phyloP scores from a whole-genome alignment of 306 rosid species.

The Herpetospermum pedunculosum region DNA sequence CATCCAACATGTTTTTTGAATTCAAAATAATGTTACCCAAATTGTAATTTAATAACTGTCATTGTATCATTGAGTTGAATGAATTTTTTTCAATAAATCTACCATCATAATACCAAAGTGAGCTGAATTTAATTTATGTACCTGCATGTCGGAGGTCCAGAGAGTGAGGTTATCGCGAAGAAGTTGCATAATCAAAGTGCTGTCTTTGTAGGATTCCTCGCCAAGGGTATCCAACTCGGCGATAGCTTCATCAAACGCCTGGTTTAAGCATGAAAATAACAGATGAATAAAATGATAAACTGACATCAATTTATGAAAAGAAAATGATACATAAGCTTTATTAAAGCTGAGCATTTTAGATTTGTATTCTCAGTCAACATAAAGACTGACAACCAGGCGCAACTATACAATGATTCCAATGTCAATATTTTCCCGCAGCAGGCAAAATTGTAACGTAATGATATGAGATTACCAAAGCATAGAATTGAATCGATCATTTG shows the following conservation, averaged over 20 bases:
- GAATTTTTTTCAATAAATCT: not conserved
- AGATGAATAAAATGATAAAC: not conserved
- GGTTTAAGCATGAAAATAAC: not conserved
- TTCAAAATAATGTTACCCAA: not conserved
- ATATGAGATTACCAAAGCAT: not conserved
- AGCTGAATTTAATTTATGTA: slow-evolving; percentile 10
- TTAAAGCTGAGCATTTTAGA: not conserved
- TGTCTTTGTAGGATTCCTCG: slow-evolving; percentile 98
- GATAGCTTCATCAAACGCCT: slow-evolving; percentile 99
- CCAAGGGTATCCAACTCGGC: slow-evolving; percentile 97
- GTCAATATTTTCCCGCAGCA: not conserved
- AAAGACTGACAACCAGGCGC: not conserved
- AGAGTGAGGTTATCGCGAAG: slow-evolving; percentile 99
- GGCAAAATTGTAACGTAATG: not conserved
- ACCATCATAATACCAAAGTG: not conserved
- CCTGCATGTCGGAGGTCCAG: slow-evolving; percentile 99
- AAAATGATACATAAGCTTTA: not conserved
- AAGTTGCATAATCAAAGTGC: slow-evolving; percentile 99
- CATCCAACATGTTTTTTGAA: not conserved
- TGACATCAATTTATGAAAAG: not conserved
- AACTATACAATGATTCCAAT: not conserved
- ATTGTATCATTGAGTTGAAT: not conserved
- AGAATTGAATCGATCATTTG: not conserved
- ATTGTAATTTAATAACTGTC: not conserved
- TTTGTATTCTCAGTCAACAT: not conserved